Conservation (phyloP, 2,329 filamentous ascomycete species). For the Phoma herbarum region DNA sequence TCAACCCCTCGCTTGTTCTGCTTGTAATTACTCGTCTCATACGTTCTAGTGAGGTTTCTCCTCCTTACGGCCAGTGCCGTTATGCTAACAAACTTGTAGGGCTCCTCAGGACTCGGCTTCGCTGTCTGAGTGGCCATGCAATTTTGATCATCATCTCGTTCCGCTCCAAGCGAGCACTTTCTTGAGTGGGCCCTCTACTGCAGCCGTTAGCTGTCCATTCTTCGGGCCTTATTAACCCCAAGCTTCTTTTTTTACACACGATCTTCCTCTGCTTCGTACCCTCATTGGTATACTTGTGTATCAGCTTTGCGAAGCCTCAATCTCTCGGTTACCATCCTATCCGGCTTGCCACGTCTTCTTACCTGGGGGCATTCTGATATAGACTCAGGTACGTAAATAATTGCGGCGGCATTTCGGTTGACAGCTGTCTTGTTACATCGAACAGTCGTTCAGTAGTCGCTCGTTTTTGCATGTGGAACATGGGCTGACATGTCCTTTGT, state of each 20-base stretch:
- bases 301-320: slow-evolving; percentile 34
- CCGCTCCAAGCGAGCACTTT: slow-evolving; percentile 50
- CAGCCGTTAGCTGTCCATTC: slow-evolving; percentile 47
- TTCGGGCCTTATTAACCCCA: slow-evolving; percentile 35
- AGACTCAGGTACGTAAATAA: slow-evolving; percentile 47
- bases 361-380: slow-evolving; percentile 40
- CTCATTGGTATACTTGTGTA: slow-evolving; percentile 45
- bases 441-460: slow-evolving; percentile 32
- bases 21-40: slow-evolving; percentile 35
- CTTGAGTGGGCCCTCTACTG: slow-evolving; percentile 41
- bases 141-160: slow-evolving; percentile 48
- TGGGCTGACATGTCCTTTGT: slow-evolving; percentile 55
- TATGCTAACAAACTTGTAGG: slow-evolving; percentile 46
- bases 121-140: slow-evolving; percentile 46
- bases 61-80: slow-evolving; percentile 32
- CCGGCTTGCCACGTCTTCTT: slow-evolving; percentile 46
- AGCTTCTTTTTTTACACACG: slow-evolving; percentile 50
- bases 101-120: slow-evolving; percentile 38
- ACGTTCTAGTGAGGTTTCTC: slow-evolving; percentile 36
- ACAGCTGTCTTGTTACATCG: slow-evolving; percentile 20
- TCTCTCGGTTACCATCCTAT: slow-evolving; percentile 39
- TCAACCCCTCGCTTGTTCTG: slow-evolving; percentile 34
- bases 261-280: slow-evolving; percentile 38
- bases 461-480: slow-evolving; percentile 36
- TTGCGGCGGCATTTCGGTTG: slow-evolving; percentile 22